These are phyloP conservation scores for Cordia subcordata DNA, from an alignment of 257 asterid genomes.

Conservation along the genomic window DNA sequence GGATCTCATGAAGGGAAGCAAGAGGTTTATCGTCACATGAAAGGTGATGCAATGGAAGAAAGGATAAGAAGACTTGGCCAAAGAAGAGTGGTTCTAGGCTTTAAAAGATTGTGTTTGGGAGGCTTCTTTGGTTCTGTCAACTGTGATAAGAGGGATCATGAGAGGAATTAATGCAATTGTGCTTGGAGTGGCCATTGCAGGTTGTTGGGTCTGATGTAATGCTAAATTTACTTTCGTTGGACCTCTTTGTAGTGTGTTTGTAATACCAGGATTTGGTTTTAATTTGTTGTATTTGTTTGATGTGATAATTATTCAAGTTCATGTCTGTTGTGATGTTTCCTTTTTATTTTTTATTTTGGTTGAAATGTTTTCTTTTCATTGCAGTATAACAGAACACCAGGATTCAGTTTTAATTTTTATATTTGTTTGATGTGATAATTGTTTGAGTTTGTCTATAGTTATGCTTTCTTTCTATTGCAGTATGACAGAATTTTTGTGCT, in stretches of 20 bases:
- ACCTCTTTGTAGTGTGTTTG: background rate
- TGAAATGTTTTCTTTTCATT: too few relatives aligned
- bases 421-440: background rate
- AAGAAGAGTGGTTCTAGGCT: too few relatives aligned
- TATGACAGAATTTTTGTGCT: slow-evolving; percentile 9
- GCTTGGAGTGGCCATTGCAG: background rate
- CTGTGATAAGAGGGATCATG: background rate
- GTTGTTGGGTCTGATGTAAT: background rate
- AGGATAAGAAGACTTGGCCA: too few relatives aligned
- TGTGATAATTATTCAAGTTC: background rate
- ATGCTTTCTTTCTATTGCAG: background rate
- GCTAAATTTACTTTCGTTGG: background rate
- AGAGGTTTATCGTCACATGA: too few relatives aligned
- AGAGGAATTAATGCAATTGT: background rate
- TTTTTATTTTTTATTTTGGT: too few relatives aligned
- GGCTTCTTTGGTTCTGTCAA: background rate
- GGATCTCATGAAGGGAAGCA: too few relatives aligned
- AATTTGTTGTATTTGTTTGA: background rate
- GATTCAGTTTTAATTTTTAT: background rate
- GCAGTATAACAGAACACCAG: too few relatives aligned
- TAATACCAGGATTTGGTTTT: background rate
- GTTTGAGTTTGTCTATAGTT: background rate
- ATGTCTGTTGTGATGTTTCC: background rate
- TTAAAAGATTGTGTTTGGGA: background rate
- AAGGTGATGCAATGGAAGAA: too few relatives aligned